Evolutionary conservation across 1,284 basidiomycete genomes (phyloP).

Genomic region (Ustilago curta): DNA sequence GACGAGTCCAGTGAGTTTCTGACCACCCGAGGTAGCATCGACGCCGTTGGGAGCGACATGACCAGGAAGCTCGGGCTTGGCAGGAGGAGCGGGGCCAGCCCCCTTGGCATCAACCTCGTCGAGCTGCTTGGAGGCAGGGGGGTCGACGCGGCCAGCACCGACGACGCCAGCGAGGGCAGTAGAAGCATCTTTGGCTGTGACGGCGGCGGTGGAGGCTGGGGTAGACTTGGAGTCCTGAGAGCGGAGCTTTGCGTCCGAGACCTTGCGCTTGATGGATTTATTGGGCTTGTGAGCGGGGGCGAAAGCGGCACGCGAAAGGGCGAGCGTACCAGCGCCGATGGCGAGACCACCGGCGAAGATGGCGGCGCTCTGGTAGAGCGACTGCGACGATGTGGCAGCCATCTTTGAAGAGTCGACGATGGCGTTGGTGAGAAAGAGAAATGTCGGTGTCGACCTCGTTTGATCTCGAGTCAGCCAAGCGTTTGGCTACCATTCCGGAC

Average conservation of each 20-base stretch:
- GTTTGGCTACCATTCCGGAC: not conserved
- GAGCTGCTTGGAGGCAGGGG: slow-evolving; percentile 54
- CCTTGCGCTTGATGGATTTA: slow-evolving; percentile 58
- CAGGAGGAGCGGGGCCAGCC: slow-evolving; percentile 32
- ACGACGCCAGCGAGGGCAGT: slow-evolving; percentile 24
- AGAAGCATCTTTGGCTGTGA: slow-evolving; percentile 33
- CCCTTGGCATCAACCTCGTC: slow-evolving; percentile 55
- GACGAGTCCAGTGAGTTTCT: slow-evolving; percentile 52
- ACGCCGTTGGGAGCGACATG: slow-evolving; percentile 45
- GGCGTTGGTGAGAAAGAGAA: slow-evolving; percentile 15
- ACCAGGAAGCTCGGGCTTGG: slow-evolving; percentile 37
- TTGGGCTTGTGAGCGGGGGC: slow-evolving; percentile 59
- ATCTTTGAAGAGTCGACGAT: slow-evolving; percentile 26
- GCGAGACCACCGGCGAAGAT: slow-evolving; percentile 66
- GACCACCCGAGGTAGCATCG: slow-evolving; percentile 46
- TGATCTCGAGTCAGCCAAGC: not conserved
- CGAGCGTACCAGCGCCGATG: slow-evolving; percentile 62
- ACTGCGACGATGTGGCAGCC: slow-evolving; percentile 51
- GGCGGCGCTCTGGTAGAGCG: slow-evolving; percentile 59
- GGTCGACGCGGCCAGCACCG: slow-evolving; percentile 36
- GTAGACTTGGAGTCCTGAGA: slow-evolving; percentile 14
- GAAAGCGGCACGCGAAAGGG: slow-evolving; percentile 57
- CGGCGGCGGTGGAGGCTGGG: slow-evolving; percentile 12
- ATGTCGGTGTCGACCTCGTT: not conserved
- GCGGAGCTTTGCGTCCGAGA: slow-evolving; percentile 48